Percentiles rank a stretch among this genome's conserved stretches.
Conservation (phyloP, 345 rosid genomes). For the Citrus medica region DNA sequence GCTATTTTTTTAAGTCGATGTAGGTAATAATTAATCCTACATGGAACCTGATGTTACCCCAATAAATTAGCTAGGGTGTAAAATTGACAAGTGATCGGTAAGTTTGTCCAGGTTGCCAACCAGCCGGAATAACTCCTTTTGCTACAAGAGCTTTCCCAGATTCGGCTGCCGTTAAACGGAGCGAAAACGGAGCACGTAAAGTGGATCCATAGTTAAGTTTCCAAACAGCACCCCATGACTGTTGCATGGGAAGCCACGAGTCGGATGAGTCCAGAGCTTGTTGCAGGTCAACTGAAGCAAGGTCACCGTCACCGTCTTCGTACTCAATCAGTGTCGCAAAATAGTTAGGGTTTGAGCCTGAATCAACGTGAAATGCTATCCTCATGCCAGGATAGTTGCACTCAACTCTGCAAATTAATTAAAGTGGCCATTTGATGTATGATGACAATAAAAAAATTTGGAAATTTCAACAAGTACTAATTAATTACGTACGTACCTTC, state of each 20-base stretch:
- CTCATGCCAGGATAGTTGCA: conserved; percentile 44
- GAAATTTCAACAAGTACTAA: background rate
- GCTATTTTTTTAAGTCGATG: too few species aligned
- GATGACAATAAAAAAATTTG: background rate
- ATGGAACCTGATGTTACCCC: too few species aligned
- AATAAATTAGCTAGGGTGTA: background rate
- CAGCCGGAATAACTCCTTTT: conserved; percentile 44
- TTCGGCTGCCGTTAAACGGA: conserved; percentile 39
- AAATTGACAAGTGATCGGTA: conserved; percentile 53
- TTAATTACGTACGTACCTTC: conserved; percentile 33
- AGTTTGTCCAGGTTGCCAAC: conserved; percentile 50
- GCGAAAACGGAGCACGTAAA: conserved; percentile 49
- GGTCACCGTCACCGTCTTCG: conserved; percentile 53
- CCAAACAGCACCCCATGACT: conserved; percentile 67
- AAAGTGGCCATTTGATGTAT: background rate
- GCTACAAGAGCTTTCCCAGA: conserved; percentile 37
- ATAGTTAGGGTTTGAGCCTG: conserved; percentile 53
- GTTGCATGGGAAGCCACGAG: conserved; percentile 54
- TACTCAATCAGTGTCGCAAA: conserved; percentile 45
- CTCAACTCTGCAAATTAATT: conserved; percentile 34
- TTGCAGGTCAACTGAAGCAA: conserved; percentile 40
- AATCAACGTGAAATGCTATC: conserved; percentile 41
- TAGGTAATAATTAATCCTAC: too few species aligned
- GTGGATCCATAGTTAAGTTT: conserved; percentile 36
- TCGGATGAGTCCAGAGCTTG: conserved; percentile 30